Evolutionary conservation across 1,284 basidiomycete species (phyloP), one percentile per base, ranked within the genome.

Genomic region (Chondrostereum purpureum): DNA sequence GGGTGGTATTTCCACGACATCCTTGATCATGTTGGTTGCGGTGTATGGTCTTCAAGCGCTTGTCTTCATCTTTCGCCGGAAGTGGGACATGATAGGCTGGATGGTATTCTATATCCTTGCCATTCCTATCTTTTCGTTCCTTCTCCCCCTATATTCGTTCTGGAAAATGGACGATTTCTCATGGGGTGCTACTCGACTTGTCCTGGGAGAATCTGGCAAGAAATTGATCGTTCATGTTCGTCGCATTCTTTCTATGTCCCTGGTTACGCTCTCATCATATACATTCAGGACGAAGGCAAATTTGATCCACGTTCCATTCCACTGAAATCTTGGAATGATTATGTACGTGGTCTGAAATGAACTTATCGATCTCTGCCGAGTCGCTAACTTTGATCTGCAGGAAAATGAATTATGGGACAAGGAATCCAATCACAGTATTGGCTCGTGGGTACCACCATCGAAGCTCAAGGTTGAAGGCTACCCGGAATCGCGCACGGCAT

Each of bases 161-260:
- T 99, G 94, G 95, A 83, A 78, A 55, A 98, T 98, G 94, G 95
- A 98, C 67, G 92, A 96, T 67, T 98, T 98, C 79, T 94, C 91
- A 3, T 96, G 92, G 96, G 96, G 96, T 79, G 77, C 79, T 39
- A 96, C 93, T 16, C 89, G 90, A 80, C 65, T 94, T 51, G 94
- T 99, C 23, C 70, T 96, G 54, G 95, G 94, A 55, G 95, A 99
- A 67, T 78, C 84, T 48, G 95, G 94, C 21, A 94, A 95, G 76
- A 94, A 92, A 69, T 72, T 97, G 54, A 83, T 98, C 52, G 83
- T 98, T 44, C 95, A 97, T 64, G 89, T 92, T 61, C 53, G 84
- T 73, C 0, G 14, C 13, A n/a, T 40, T 45, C 23, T n/a, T 14
- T 18, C 22, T 14, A 38, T 23, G 5, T n/a, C 35, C 2, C 36